Evolutionary conservation across 2,329 filamentous ascomycete genomes (phyloP).

Genomic region (Sclerotinia glacialis): DNA sequence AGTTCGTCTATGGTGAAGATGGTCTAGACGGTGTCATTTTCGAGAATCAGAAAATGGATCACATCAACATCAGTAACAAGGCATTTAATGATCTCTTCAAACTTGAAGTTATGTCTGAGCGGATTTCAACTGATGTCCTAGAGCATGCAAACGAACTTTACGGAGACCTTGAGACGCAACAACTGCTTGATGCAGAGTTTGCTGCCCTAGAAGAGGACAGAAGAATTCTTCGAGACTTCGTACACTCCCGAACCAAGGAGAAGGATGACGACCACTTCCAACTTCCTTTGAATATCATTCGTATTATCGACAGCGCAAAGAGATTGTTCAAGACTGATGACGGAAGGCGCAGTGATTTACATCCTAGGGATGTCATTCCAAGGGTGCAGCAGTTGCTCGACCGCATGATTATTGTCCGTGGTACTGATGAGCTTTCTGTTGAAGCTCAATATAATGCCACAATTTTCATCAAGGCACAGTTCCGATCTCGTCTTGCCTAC

Average conservation of each 20-base stretch:
- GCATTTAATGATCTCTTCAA: slow-evolving; percentile 80
- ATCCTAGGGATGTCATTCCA: slow-evolving; percentile 82
- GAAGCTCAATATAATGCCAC: slow-evolving; percentile 90
- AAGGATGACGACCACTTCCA: slow-evolving; percentile 85
- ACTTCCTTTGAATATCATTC: slow-evolving; percentile 84
- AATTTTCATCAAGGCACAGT: slow-evolving; percentile 84
- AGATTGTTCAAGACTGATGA: slow-evolving; percentile 89
- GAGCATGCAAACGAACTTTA: slow-evolving; percentile 84
- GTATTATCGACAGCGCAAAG: slow-evolving; percentile 87
- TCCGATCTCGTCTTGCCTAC: slow-evolving; percentile 87
- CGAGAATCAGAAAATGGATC: slow-evolving; percentile 86
- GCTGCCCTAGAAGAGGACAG: slow-evolving; percentile 75
- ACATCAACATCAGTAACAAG: slow-evolving; percentile 73
- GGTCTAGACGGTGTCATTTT: slow-evolving; percentile 91
- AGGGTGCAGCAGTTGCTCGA: slow-evolving; percentile 72
- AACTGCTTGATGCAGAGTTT: slow-evolving; percentile 83
- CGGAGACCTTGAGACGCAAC: slow-evolving; percentile 84
- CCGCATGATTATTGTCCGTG: slow-evolving; percentile 80
- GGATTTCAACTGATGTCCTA: slow-evolving; percentile 66
- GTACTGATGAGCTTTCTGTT: slow-evolving; percentile 73
- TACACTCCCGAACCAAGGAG: slow-evolving; percentile 56
- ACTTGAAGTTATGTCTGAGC: slow-evolving; percentile 72
- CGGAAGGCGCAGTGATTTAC: slow-evolving; percentile 80
- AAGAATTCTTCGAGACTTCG: slow-evolving; percentile 60
- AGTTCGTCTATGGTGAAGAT: slow-evolving; percentile 97